These are phyloP conservation scores for Nemania abortiva DNA, from an alignment of 2,329 filamentous ascomycete species.

Conservation along the genomic window DNA sequence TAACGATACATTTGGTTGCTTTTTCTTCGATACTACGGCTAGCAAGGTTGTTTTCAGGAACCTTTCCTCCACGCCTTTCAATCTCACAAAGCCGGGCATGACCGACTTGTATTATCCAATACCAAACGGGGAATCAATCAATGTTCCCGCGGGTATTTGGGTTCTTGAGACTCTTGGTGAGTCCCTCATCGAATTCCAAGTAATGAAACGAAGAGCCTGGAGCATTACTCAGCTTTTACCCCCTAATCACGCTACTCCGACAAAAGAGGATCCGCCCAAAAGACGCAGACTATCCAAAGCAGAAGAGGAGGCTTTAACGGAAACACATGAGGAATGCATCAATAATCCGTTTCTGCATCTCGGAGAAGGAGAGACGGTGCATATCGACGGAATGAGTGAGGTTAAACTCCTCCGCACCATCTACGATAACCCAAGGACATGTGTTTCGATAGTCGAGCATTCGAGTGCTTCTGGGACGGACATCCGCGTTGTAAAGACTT, in stretches of 20 bases:
- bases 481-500: neutral
- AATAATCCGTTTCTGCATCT: neutral
- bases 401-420: neutral
- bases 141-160: constrained; percentile 8
- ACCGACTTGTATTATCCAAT: neutral
- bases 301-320: neutral
- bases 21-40: neutral
- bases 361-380: neutral
- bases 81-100: neutral
- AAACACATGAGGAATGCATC: neutral
- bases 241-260: neutral
- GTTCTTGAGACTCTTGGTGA: neutral
- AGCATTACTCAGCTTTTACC: fast-evolving
- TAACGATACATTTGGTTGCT: neutral
- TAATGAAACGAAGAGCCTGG: constrained; percentile 7
- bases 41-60: constrained; percentile 3
- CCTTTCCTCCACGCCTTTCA: neutral
- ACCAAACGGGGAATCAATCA: neutral
- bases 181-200: constrained; percentile 3
- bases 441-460: neutral
- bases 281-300: neutral
- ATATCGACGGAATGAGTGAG: neutral
- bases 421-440: neutral
- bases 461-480: neutral
- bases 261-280: neutral